Percentiles rank a stretch among this genome's conserved stretches.
phyloP scores from a whole-genome alignment of 2,329 filamentous ascomycete species.

The Aspergillus sp. region DNA sequence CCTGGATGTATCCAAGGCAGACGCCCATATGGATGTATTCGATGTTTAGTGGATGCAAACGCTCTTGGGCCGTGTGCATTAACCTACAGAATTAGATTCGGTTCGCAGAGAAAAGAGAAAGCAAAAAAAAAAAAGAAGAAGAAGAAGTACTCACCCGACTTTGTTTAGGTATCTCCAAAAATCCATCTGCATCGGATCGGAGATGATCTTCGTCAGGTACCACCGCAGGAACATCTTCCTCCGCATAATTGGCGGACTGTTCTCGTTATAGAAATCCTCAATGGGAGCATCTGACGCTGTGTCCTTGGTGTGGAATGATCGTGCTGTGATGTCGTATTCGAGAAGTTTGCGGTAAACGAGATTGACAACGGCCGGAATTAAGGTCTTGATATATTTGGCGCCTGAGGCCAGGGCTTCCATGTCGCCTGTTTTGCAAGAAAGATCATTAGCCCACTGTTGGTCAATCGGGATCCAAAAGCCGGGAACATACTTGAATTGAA shows the following conservation, averaged over 20 bases:
- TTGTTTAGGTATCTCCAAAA: conserved; percentile 86
- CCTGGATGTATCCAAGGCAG: conserved; percentile 72
- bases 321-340: conserved; percentile 77
- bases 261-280: conserved; percentile 63
- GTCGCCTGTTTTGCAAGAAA: conserved; percentile 55
- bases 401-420: conserved; percentile 69
- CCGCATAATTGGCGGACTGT: conserved; percentile 72
- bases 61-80: conserved; percentile 78
- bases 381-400: conserved; percentile 74
- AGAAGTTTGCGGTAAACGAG: conserved; percentile 82
- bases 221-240: conserved; percentile 76
- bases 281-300: conserved; percentile 67
- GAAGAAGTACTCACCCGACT: conserved; percentile 60
- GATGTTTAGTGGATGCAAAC: conserved; percentile 70
- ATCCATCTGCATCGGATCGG: conserved; percentile 71
- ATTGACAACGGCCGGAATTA: conserved; percentile 80
- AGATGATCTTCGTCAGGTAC: conserved; percentile 72
- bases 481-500: conserved; percentile 64
- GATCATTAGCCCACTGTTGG: not conserved
- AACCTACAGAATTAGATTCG: conserved; percentile 47
- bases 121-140: not conserved
- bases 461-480: not conserved
- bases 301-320: conserved; percentile 65
- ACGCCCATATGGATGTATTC: conserved; percentile 78
- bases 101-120: not conserved